Evolutionary conservation across 1,284 basidiomycete species (phyloP).

Genomic region (Rhodotorula sp.): DNA sequence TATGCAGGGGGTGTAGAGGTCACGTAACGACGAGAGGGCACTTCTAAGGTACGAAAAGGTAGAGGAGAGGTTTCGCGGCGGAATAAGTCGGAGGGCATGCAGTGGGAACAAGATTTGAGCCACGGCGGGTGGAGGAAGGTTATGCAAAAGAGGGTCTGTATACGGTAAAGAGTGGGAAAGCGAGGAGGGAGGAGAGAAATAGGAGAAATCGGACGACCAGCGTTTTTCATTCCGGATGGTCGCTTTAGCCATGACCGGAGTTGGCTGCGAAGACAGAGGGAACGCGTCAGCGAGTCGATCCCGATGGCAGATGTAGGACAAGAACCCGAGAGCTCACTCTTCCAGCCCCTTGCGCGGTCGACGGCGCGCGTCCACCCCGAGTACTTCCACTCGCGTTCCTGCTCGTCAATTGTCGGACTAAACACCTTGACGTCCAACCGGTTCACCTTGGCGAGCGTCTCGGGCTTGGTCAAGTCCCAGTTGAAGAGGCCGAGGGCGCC

Average conservation of each 20-base stretch:
- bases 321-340: slow-evolving; percentile 36
- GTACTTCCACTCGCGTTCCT: slow-evolving; percentile 54
- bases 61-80: no score
- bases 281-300: background rate
- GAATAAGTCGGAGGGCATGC: no score
- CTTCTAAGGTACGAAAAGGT: no score
- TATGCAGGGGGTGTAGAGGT: no score
- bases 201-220: no score
- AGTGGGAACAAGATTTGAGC: no score
- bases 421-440: slow-evolving; percentile 76
- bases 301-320: background rate
- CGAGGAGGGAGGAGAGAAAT: background rate
- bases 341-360: slow-evolving; percentile 73
- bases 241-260: slow-evolving; percentile 31
- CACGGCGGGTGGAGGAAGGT: no score
- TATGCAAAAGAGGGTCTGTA: no score
- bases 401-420: slow-evolving; percentile 59
- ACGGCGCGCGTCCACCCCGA: slow-evolving; percentile 80
- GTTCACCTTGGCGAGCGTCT: slow-evolving; percentile 85
- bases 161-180: no score
- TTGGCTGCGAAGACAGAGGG: slow-evolving; percentile 20
- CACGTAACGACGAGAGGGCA: no score
- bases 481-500: slow-evolving; percentile 83
- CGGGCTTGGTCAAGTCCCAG: slow-evolving; percentile 85
- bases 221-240: no score